Conservation (phyloP, 2,329 filamentous ascomycete species). For the Colletotrichum neosansevieriae region DNA sequence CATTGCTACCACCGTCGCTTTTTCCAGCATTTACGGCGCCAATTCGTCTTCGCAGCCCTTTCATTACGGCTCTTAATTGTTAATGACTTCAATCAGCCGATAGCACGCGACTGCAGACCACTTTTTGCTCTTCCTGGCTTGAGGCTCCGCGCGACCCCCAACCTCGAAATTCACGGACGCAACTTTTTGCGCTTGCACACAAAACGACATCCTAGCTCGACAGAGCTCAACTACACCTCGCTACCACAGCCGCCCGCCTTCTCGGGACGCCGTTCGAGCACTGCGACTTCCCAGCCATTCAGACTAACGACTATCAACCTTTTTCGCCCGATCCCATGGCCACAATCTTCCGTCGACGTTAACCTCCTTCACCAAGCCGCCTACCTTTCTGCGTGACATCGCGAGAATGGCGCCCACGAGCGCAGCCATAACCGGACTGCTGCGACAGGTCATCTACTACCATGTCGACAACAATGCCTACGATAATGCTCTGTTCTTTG, state of each 20-base stretch:
- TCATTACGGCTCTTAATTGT: constrained; percentile 26
- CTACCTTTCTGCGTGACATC: constrained; percentile 10
- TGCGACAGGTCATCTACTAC: constrained; percentile 73
- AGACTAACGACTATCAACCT: constrained; percentile 4
- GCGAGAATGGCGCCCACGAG: constrained; percentile 65
- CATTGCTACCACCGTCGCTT: constrained; percentile 19
- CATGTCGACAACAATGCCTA: constrained; percentile 90
- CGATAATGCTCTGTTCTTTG: constrained; percentile 93
- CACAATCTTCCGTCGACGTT: constrained; percentile 35
- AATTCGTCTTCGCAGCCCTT: constrained; percentile 15
- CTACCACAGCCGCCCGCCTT: constrained; percentile 13
- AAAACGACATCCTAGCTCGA: constrained; percentile 30
- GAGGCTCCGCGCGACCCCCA: constrained; percentile 29
- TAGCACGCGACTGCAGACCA: constrained; percentile 11
- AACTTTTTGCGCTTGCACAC: constrained; percentile 35
- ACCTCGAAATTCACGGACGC: constrained; percentile 39
- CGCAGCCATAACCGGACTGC: constrained; percentile 61
- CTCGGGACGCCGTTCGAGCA: constrained; percentile 12
- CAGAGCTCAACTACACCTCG: constrained; percentile 25
- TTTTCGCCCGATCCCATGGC: constrained; percentile 33
- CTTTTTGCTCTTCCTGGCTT: constrained; percentile 17
- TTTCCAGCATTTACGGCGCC: constrained; percentile 22
- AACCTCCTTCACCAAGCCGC: constrained; percentile 27
- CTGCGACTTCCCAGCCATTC: constrained; percentile 27
- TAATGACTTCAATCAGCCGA: constrained; percentile 26